Evolutionary conservation across 2,329 filamentous ascomycete species (phyloP).

Genomic region (Trematosphaeria pertusa): DNA sequence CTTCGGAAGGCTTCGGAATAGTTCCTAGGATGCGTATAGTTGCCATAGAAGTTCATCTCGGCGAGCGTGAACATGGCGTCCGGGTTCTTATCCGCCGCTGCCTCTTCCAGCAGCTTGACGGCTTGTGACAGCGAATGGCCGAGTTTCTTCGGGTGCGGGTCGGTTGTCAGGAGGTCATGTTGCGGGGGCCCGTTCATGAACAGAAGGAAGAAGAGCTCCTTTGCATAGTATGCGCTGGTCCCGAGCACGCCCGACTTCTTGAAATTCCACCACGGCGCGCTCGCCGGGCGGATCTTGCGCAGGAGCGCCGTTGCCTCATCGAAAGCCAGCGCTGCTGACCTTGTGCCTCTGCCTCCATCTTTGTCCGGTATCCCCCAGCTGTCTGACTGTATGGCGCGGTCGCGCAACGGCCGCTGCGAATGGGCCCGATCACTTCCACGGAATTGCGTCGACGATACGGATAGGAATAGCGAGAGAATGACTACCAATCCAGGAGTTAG

Average conservation of each 20-base stretch:
- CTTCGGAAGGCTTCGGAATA: conserved; percentile 79
- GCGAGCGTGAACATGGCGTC: conserved; percentile 90
- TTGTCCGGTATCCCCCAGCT: conserved; percentile 20
- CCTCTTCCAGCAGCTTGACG: conserved; percentile 64
- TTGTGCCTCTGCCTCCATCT: conserved; percentile 27
- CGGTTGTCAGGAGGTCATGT: conserved; percentile 51
- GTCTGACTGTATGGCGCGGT: conserved; percentile 17
- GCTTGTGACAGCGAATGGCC: conserved; percentile 63
- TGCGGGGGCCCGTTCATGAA: conserved; percentile 68
- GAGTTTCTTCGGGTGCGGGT: conserved; percentile 51
- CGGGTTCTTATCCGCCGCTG: conserved; percentile 66
- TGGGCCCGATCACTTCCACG: conserved; percentile 29
- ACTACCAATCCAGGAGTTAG: conserved; percentile 35
- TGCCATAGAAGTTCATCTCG: conserved; percentile 96
- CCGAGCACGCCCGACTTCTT: conserved; percentile 66
- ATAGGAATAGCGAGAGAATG: conserved; percentile 38
- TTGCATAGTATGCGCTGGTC: conserved; percentile 65
- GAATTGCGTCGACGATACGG: conserved; percentile 32
- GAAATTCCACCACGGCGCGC: conserved; percentile 48
- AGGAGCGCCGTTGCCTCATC: conserved; percentile 51
- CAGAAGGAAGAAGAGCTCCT: conserved; percentile 67
- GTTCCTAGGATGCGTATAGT: conserved; percentile 85
- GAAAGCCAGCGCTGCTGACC: conserved; percentile 34
- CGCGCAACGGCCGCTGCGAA: conserved; percentile 32
- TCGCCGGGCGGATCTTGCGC: conserved; percentile 50